These are phyloP conservation scores for Botrytis deweyae DNA, from an alignment of 2,329 filamentous ascomycete species.

Conservation along the genomic window DNA sequence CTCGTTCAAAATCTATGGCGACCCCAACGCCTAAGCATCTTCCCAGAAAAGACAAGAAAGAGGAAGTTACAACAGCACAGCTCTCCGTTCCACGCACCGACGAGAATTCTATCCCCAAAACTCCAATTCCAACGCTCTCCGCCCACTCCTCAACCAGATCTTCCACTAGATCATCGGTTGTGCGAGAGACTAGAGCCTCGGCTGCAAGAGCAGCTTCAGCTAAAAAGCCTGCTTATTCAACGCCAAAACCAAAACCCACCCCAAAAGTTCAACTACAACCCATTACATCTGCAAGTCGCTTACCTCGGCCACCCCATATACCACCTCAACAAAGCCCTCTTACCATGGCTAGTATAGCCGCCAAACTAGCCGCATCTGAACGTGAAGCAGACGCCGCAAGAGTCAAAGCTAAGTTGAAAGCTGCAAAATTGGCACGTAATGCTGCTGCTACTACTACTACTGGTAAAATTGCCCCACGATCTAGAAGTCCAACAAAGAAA, in stretches of 20 bases:
- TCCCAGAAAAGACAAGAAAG: slow-evolving; percentile 21
- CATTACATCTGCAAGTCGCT: slow-evolving; percentile 26
- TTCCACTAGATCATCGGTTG: slow-evolving; percentile 3
- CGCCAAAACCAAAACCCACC: slow-evolving; percentile 24
- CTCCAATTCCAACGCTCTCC: slow-evolving; percentile 20
- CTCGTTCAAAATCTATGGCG: slow-evolving; percentile 37
- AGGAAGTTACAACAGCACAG: neutral
- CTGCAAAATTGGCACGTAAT: slow-evolving; percentile 45
- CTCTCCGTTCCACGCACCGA: slow-evolving; percentile 25
- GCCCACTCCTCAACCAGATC: slow-evolving; percentile 16
- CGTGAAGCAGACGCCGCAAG: slow-evolving; percentile 63
- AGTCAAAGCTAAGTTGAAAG: slow-evolving; percentile 61
- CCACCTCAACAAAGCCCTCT: slow-evolving; percentile 53
- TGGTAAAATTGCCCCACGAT: neutral
- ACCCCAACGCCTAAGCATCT: slow-evolving; percentile 30
- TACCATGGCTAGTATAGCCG: slow-evolving; percentile 61
- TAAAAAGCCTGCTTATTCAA: slow-evolving; percentile 18
- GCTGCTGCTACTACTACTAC: slow-evolving; percentile 8
- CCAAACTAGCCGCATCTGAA: slow-evolving; percentile 63
- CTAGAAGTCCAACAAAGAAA: slow-evolving; percentile 16
- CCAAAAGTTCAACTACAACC: slow-evolving; percentile 31
- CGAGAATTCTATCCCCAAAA: slow-evolving; percentile 31
- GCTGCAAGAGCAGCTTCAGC: slow-evolving; percentile 20
- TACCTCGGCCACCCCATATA: slow-evolving; percentile 36
- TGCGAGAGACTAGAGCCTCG: slow-evolving; percentile 9